Conservation (phyloP, 306 rosid genomes). For the Lathyrus aphaca region DNA sequence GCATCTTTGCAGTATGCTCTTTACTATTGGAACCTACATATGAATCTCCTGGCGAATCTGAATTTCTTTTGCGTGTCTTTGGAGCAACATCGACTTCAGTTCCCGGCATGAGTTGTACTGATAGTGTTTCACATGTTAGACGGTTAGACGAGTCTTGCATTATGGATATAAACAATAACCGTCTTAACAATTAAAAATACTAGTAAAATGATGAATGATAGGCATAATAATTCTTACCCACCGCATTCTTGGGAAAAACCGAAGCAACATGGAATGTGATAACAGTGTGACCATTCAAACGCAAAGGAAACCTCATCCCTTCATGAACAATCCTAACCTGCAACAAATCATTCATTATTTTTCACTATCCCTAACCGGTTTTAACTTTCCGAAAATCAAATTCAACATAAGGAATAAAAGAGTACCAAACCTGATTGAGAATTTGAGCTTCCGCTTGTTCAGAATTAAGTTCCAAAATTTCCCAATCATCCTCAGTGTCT, state of each 20-base stretch:
- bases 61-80: conserved; percentile 64
- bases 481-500: conserved; percentile 90
- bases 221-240: conserved; percentile 75
- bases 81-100: conserved; percentile 94
- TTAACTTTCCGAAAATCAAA: background rate
- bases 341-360: background rate
- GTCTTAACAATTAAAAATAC: conserved; percentile 20
- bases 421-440: conserved; percentile 66
- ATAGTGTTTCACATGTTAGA: conserved; percentile 43
- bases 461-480: conserved; percentile 82
- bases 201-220: too few relatives aligned
- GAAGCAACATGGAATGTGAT: conserved; percentile 74
- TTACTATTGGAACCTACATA: conserved; percentile 40
- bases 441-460: conserved; percentile 81
- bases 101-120: conserved; percentile 91
- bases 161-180: background rate
- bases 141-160: background rate
- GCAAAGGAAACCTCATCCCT: conserved; percentile 89
- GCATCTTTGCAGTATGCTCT: conserved; percentile 55
- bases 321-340: conserved; percentile 87
- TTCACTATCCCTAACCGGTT: conserved; percentile 15
- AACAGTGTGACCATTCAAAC: conserved; percentile 81
- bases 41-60: conserved; percentile 48
- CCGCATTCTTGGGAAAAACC: conserved; percentile 78
- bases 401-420: background rate